Evolutionary conservation across 768 basidiomycete genomes (phyloP), one percentile per base, ranked within the genome.

Genomic region (Lactarius hengduanensis): DNA sequence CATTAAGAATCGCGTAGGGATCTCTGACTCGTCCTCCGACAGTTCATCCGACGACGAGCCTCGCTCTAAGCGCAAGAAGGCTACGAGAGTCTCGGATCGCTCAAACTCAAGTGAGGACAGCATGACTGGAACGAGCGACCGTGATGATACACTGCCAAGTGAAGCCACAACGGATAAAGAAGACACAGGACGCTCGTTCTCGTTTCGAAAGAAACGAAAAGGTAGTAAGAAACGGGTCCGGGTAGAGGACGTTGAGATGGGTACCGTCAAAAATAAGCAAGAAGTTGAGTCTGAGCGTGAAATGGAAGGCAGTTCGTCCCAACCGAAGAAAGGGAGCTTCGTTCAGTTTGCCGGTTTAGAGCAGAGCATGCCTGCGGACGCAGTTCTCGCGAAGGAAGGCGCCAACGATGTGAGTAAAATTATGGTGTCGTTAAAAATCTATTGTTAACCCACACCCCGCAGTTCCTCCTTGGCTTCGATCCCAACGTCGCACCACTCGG

Each of bases 331-430:
- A 55, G 55, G 57, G 30, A 56, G 59, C 38, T 59, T 50, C 60
- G 71, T 63, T 38, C 73, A 40, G 71, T 82, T 73, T 80, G 80
- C 63, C 61, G 71, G 75, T 53, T 59, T 70, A 11, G 93, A 94
- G 76, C 93, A 94, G 75, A 89, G 82, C 72, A 92, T 93, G 86
- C 93, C 93, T 55, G 90, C 92, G 45, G 93, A 94, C 77, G 93
- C 93, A 18, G 88, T 94, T 62, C 77, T 95, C 66, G 83, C 86
- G 3, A 87, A 91, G 72, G 84, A 86, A 68, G 84, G 83, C 58
- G 92, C 90, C 40, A 86, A 88, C n/a, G 86, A 90, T 79, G 90
- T 90, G 57, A 66, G 81, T 74, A 20, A 30, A 61, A 20, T 66
- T 50, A 45, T 8, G n/a, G 6, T 15, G 9, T 32, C 6, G 10